phyloP scores from a whole-genome alignment of 192 early-diverging fungal species.

The Rhizoclosmatium globosum region DNA sequence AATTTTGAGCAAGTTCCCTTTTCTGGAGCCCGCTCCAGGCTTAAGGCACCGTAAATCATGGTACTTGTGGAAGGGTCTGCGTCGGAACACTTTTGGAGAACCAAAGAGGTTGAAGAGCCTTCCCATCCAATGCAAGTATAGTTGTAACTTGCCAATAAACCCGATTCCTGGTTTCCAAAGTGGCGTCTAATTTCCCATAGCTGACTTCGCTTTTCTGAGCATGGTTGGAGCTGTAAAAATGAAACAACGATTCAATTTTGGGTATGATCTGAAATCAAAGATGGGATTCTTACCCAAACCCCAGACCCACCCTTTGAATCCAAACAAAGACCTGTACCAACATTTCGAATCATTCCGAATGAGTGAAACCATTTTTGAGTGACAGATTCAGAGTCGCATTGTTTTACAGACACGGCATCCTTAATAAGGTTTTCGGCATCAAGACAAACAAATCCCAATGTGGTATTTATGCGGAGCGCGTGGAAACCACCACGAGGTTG shows the following conservation, averaged over 20 bases:
- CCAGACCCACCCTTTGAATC: background rate
- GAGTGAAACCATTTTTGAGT: slow-evolving; percentile 32
- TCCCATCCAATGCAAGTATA: slow-evolving; percentile 21
- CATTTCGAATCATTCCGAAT: slow-evolving; percentile 37
- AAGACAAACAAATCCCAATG: no score
- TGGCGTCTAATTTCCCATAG: slow-evolving; percentile 5
- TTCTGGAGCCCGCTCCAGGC: background rate
- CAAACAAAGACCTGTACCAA: slow-evolving; percentile 35
- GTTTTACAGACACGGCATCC: no score
- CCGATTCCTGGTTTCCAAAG: slow-evolving; percentile 2
- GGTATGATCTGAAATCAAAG: no score
- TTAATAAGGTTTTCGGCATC: no score
- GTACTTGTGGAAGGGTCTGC: background rate
- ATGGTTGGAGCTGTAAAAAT: background rate
- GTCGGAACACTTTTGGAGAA: background rate
- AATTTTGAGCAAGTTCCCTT: slow-evolving; percentile 24
- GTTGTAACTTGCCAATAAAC: background rate
- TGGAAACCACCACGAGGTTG: no score
- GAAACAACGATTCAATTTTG: background rate
- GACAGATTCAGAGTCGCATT: no score
- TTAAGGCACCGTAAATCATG: background rate
- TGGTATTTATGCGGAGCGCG: no score
- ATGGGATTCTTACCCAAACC: background rate
- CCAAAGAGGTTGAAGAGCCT: background rate
- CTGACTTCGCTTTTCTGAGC: background rate